Percentiles rank a stretch among this genome's conserved stretches.
These are phyloP conservation scores for Cryptococcus hybrid DNA, from an alignment of 1,284 basidiomycete genomes.

Conservation along the genomic window DNA sequence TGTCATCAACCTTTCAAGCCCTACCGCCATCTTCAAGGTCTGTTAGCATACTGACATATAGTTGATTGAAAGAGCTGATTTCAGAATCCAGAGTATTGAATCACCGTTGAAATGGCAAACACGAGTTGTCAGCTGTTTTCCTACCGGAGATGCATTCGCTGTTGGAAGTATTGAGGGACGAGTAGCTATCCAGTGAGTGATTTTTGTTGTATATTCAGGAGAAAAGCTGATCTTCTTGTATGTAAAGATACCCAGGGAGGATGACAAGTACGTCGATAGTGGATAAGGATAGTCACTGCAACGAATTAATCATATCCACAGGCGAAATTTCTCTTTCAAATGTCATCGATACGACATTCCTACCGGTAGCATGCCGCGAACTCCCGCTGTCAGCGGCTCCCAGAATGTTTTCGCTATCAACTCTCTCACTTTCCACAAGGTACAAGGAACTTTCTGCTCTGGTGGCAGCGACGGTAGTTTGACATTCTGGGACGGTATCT, in stretches of 20 bases:
- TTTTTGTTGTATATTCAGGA: background rate
- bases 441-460: constrained; percentile 91
- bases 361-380: constrained; percentile 27
- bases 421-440: constrained; percentile 85
- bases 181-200: constrained; percentile 87
- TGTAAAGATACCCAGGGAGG: constrained; percentile 24
- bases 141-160: constrained; percentile 76
- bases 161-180: constrained; percentile 94
- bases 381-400: constrained; percentile 25
- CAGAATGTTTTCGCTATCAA: constrained; percentile 89
- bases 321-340: constrained; percentile 90
- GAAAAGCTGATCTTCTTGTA: constrained; percentile 17
- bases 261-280: constrained; percentile 27
- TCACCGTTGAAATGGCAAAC: constrained; percentile 96
- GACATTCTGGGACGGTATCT: constrained; percentile 55
- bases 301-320: background rate
- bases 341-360: constrained; percentile 78
- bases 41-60: background rate
- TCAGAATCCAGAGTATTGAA: constrained; percentile 59
- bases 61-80: background rate
- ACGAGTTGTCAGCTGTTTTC: constrained; percentile 82
- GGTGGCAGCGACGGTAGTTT: constrained; percentile 62
- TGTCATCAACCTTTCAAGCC: constrained; percentile 82
- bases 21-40: constrained; percentile 71
- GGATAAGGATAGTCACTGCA: background rate